phyloP scores from a whole-genome alignment of 2,329 filamentous ascomycete genomes.

The Claviceps cyperi region DNA sequence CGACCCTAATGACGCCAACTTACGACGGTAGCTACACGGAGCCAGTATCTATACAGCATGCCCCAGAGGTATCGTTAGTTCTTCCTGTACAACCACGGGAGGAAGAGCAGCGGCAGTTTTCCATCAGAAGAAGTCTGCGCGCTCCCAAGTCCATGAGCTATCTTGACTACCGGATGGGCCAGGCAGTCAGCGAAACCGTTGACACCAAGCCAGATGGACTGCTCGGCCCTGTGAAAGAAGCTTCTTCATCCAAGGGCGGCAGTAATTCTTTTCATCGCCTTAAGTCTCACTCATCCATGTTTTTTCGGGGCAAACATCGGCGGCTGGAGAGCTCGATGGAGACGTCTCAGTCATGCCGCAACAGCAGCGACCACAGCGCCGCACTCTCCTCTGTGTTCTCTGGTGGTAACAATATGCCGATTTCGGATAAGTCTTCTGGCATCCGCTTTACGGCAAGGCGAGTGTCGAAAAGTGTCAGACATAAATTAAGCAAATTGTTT shows the following conservation, averaged over 20 bases:
- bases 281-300: conserved; percentile 27
- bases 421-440: conserved; percentile 14
- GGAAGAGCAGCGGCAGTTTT: conserved; percentile 12
- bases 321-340: conserved; percentile 19
- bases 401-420: conserved; percentile 7
- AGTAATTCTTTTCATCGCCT: conserved; percentile 17
- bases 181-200: background rate
- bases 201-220: conserved; percentile 11
- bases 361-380: conserved; percentile 26
- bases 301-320: conserved; percentile 26
- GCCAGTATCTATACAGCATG: conserved; percentile 4
- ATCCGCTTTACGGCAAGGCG: conserved; percentile 42
- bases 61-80: conserved; percentile 3
- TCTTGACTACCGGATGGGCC: conserved; percentile 13
- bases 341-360: conserved; percentile 36
- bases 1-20: conserved; percentile 9
- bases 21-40: conserved; percentile 1
- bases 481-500: conserved; percentile 37
- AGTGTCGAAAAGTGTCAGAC: conserved; percentile 46
- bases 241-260: conserved; percentile 17
- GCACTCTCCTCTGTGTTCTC: conserved; percentile 19
- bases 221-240: conserved; percentile 22
- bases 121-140: conserved; percentile 17
- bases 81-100: conserved; percentile 12
- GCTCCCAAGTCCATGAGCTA: conserved; percentile 43